phyloP scores from a whole-genome alignment of 1,284 basidiomycete genomes.

The Cerrena zonata region DNA sequence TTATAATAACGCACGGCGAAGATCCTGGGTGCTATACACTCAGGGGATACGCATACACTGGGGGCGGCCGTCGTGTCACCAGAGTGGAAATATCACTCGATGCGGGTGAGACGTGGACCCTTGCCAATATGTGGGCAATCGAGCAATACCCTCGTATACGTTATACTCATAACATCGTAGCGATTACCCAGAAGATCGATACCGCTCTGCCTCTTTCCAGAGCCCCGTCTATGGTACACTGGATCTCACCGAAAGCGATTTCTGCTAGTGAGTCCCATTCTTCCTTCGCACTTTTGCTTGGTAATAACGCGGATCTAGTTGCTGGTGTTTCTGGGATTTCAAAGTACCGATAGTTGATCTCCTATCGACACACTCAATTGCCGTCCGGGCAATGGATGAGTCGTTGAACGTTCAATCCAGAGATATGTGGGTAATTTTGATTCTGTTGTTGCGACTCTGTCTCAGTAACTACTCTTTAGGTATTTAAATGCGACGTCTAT shows the following conservation, averaged over 20 bases:
- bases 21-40: constrained; percentile 30
- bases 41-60: constrained; percentile 61
- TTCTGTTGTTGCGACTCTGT: not conserved
- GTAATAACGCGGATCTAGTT: constrained; percentile 26
- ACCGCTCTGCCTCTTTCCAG: constrained; percentile 30
- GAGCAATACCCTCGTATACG: not conserved
- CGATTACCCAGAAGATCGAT: constrained; percentile 51
- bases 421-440: constrained; percentile 19
- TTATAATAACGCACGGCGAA: constrained; percentile 19
- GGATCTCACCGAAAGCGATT: constrained; percentile 49
- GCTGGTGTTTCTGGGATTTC: constrained; percentile 64
- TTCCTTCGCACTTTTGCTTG: not conserved
- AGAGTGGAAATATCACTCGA: constrained; percentile 61
- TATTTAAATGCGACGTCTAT: constrained; percentile 32
- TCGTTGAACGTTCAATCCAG: constrained; percentile 19
- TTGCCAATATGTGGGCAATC: not conserved
- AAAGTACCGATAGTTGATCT: constrained; percentile 36
- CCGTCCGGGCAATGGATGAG: constrained; percentile 56
- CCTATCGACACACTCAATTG: constrained; percentile 33
- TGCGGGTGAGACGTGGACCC: constrained; percentile 48
- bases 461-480: constrained; percentile 1
- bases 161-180: constrained; percentile 16
- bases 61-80: constrained; percentile 58
- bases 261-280: constrained; percentile 37
- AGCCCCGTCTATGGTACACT: constrained; percentile 32